These are phyloP conservation scores for Entomortierella chlamydospora DNA, from an alignment of 192 early-diverging fungal genomes.

Conservation along the genomic window DNA sequence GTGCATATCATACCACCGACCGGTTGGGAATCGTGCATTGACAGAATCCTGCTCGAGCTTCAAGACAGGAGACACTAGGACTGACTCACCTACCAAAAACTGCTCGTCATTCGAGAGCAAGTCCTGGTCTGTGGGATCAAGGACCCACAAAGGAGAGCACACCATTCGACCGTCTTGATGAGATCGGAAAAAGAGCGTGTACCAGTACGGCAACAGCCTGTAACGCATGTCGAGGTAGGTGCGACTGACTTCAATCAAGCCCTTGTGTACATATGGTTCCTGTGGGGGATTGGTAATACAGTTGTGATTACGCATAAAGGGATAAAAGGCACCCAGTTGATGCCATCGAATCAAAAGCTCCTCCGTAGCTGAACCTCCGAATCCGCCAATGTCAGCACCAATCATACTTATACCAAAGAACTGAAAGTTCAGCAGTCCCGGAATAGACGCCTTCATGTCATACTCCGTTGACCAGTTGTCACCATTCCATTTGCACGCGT, in stretches of 20 bases:
- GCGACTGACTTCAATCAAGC: conserved; percentile 61
- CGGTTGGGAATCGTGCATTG: conserved; percentile 65
- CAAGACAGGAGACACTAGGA: conserved; percentile 71
- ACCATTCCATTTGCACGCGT: conserved; percentile 61
- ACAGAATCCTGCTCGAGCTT: conserved; percentile 55
- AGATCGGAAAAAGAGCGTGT: conserved; percentile 65
- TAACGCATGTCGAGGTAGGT: conserved; percentile 66
- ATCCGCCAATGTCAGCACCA: conserved; percentile 79
- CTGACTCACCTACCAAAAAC: conserved; percentile 64
- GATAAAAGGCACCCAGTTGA: conserved; percentile 70
- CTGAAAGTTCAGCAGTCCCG: conserved; percentile 70
- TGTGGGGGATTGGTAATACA: conserved; percentile 58
- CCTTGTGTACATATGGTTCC: conserved; percentile 68
- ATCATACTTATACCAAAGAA: conserved; percentile 75
- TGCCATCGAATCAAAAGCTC: conserved; percentile 73
- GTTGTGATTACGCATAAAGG: conserved; percentile 74
- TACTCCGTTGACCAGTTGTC: conserved; percentile 68
- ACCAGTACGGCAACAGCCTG: conserved; percentile 68
- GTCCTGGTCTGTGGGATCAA: conserved; percentile 52
- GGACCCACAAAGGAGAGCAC: conserved; percentile 63
- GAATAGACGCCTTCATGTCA: conserved; percentile 68
- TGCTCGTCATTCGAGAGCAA: conserved; percentile 64
- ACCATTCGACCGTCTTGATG: conserved; percentile 65
- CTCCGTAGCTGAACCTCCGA: conserved; percentile 64
- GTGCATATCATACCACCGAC: conserved; percentile 74